phyloP scores from a whole-genome alignment of 1,284 basidiomycete genomes.

The Tremellales sp. region DNA sequence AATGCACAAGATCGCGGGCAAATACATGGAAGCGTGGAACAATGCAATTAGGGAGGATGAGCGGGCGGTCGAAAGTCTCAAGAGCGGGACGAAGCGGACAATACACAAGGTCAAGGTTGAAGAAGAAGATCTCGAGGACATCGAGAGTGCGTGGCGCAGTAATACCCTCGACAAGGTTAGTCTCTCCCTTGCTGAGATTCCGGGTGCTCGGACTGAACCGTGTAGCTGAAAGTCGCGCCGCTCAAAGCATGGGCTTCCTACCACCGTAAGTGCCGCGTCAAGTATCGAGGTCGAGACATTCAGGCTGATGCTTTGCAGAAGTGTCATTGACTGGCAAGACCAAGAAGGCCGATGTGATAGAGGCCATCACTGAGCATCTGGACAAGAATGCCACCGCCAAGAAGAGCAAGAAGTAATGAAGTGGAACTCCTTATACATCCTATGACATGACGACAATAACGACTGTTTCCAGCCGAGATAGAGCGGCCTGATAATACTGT shows the following conservation, averaged over 20 bases:
- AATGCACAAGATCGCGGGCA: slow-evolving; percentile 79
- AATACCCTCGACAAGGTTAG: slow-evolving; percentile 64
- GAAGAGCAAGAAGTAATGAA: slow-evolving; percentile 22
- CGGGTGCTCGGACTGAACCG: slow-evolving; percentile 9
- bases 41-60: slow-evolving; percentile 62
- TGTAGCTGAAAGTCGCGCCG: slow-evolving; percentile 72
- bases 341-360: slow-evolving; percentile 42
- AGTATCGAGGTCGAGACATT: neutral
- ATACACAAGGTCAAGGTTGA: slow-evolving; percentile 39
- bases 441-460: too few species aligned
- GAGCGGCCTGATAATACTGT: too few species aligned
- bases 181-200: slow-evolving; percentile 4
- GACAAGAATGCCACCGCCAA: slow-evolving; percentile 15
- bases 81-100: slow-evolving; percentile 19
- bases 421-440: too few species aligned
- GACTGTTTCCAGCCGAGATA: too few species aligned
- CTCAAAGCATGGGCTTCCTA: slow-evolving; percentile 56
- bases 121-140: slow-evolving; percentile 63
- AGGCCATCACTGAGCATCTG: slow-evolving; percentile 22
- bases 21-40: slow-evolving; percentile 72
- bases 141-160: slow-evolving; percentile 60
- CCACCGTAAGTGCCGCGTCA: slow-evolving; percentile 22
- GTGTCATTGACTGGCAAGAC: slow-evolving; percentile 27
- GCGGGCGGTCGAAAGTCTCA: slow-evolving; percentile 48
- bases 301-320: slow-evolving; percentile 15